A percentile compares a stretch with the other conserved stretches of the same genome.
Conservation (phyloP, 2,329 filamentous ascomycete species). For the Arachnopeziza araneosa region DNA sequence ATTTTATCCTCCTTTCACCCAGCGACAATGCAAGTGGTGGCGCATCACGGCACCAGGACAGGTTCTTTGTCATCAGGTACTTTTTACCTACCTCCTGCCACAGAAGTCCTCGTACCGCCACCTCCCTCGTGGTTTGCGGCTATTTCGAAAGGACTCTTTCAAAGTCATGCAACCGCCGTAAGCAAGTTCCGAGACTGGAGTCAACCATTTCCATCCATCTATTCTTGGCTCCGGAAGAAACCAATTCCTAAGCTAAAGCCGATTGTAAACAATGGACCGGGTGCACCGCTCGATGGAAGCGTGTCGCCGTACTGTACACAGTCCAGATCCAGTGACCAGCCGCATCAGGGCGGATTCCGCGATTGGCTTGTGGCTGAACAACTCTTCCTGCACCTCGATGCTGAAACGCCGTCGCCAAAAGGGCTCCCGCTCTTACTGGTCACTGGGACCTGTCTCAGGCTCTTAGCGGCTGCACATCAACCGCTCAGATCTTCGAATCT, state of each 20-base stretch:
- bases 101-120: background rate
- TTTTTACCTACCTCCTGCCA: background rate
- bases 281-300: background rate
- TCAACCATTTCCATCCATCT: background rate
- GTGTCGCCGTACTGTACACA: background rate
- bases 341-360: background rate
- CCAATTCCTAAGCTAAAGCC: background rate
- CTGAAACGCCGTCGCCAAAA: background rate
- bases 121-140: background rate
- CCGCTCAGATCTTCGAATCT: constrained; percentile 1
- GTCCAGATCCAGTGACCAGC: background rate
- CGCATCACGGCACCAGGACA: background rate
- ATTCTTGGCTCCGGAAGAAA: background rate
- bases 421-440: background rate
- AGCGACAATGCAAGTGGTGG: constrained; percentile 1
- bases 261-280: background rate
- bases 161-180: background rate
- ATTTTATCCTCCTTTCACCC: constrained; percentile 5
- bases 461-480: background rate
- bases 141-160: background rate
- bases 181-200: background rate
- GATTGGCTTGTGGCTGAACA: background rate
- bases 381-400: background rate
- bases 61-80: background rate
- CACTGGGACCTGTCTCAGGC: background rate